Conservation (phyloP, 371 early-diverging fungal species). For the Fennellomyces sp. region DNA sequence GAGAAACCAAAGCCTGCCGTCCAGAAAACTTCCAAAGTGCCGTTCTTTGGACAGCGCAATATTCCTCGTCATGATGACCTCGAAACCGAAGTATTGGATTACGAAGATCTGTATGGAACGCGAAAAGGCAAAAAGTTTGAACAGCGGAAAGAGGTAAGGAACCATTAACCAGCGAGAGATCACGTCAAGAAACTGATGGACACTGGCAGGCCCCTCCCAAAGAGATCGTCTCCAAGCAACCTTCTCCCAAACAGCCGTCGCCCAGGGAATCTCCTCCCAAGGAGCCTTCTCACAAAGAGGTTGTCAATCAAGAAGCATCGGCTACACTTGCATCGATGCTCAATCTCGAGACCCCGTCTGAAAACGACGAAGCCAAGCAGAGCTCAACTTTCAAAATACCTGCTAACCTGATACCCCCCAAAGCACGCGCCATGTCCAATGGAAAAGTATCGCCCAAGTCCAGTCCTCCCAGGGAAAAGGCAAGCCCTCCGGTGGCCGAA, state of each 20-base stretch:
- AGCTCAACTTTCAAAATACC: conserved; percentile 17
- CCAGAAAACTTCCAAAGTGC: too few relatives aligned
- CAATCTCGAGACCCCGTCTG: neutral
- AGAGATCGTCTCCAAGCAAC: too few relatives aligned
- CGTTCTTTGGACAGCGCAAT: neutral
- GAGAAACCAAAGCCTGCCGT: too few relatives aligned
- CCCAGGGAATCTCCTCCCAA: neutral
- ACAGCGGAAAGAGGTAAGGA: too few relatives aligned
- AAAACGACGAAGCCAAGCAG: neutral
- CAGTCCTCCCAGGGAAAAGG: neutral
- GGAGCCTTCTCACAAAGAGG: neutral
- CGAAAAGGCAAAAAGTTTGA: neutral
- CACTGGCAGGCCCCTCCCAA: too few relatives aligned
- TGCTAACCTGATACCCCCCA: conserved; percentile 31
- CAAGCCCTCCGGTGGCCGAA: too few relatives aligned
- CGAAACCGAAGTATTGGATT: conserved; percentile 4
- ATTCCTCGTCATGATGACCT: neutral
- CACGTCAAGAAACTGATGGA: too few relatives aligned
- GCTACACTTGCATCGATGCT: conserved; percentile 2
- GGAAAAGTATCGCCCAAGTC: neutral
- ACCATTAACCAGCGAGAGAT: too few relatives aligned
- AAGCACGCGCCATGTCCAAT: conserved; percentile 18
- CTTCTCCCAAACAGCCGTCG: neutral
- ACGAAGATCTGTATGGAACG: neutral
- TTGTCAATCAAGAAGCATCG: conserved; percentile 2